Evolutionary conservation across 176 grass and related monocot genomes (phyloP), one percentile per base, ranked within the genome.

Genomic region (Saccharum spontaneum): DNA sequence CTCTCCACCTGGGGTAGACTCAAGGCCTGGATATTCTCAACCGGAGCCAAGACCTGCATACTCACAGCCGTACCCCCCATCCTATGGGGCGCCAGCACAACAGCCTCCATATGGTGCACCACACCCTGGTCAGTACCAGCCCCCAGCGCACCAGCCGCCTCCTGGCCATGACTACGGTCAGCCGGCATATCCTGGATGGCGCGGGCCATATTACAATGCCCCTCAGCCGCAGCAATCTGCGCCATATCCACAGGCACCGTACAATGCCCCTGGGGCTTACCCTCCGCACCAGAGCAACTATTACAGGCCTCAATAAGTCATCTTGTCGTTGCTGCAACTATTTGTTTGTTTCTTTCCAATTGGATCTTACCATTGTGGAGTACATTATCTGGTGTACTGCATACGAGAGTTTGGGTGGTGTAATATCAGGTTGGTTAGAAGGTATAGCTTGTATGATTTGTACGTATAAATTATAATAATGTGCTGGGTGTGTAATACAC

Each of bases 161-260:
- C 62, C 77, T 30, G 52, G 66, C 45, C 90, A 92, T 49, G 91
- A 97, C 36, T 97, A 94, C 2, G 97, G 97, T 15, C 97, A 99
- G 73, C 94, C 92, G 3, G 91, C 91, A 31, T 99, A 99, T 82
- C 97, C 93, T 45, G 97, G 94, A 83, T 99, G 97, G 97, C 91
- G 90, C 1, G 94, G 94, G 16, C 92, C 84, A 1, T 97, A 97
- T 88, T 94, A 94, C 86, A 97, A 99, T 59, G 80, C 88, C 20
- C 93, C 77, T 20, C 95, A 94, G 64, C 90, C 80, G 20, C 94
- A 90, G 65, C 93, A 94, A 82, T 78, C 81, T 6, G 91, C 89
- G 22, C 88, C 90, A 5, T 88, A 96, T 86, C 84, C 94, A 38
- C 86, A 86, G 3, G 76, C 91, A 17, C 91, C 94, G 6, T 94